Base-by-base conservation (phyloP, 352 stramenopile genomes). In the Phytophthora idaei region DNA sequence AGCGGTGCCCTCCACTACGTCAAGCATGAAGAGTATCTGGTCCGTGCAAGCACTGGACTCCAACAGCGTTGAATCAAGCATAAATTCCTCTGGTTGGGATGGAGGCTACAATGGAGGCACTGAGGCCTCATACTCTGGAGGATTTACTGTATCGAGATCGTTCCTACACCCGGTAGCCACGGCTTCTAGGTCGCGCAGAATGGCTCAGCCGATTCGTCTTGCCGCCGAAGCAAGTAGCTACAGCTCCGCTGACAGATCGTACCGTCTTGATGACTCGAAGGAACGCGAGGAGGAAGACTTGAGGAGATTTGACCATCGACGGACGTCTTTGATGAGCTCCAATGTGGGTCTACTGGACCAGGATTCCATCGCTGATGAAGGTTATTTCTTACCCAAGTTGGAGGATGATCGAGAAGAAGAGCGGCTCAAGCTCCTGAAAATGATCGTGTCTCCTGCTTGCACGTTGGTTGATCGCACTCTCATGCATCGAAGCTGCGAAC, bases 401-500 rank as follows among this genome's bases (percentile, higher is more conserved):
- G 76, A 89, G 11, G 37, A 67, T n/a, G 21, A 51, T 28, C 66
- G 63, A 1, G 81, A 90, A 69, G 42, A 65, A 49, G 69, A 79
- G 42, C 78, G 81, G 0, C 61, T 90, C 11, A 76, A 80, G 51
- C 57, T 90, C 10, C 69, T 90, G 52, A 64, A 79, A 46, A 52
- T 86, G 29, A 74, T 89, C 34, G 76, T 77, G 29, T 89, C 81
- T 8, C 81, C 76, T 27, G 81, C 81, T 34, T 89, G 77, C 34
- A 89, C 81, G 17, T 67, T 89, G 3, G 69, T 87, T 8, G 81
- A 90, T 42, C 81, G 77, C 41, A 75, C 61, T 12, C 59, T 89
- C 14, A 90, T 89, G 81, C 65, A 81, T 45, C 67, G 73, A 32
- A 87, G 80, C 64, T 90, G 82, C 36, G 71, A 87, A n/a, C 37